phyloP scores from a whole-genome alignment of 2,329 filamentous ascomycete species.

The Penicillium sp. region DNA sequence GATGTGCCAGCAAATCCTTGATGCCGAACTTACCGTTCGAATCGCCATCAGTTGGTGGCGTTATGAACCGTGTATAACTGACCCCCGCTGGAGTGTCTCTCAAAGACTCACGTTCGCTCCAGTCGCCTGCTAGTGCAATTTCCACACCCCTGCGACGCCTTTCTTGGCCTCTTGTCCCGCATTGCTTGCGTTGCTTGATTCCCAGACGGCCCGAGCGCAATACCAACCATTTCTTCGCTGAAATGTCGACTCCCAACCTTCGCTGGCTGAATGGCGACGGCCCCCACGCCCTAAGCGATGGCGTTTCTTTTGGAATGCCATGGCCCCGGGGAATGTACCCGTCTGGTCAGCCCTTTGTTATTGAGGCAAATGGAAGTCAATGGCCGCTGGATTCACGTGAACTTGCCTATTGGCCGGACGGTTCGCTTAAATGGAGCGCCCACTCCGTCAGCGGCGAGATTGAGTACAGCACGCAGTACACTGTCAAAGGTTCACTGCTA shows the following conservation, averaged over 20 bases:
- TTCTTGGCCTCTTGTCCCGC: constrained; percentile 11
- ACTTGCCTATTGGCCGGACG: constrained; percentile 21
- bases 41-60: neutral
- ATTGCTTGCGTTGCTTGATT: constrained; percentile 4
- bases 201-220: neutral
- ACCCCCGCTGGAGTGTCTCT: neutral
- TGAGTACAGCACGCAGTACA: constrained; percentile 7
- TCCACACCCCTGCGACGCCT: neutral
- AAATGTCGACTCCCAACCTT: constrained; percentile 13
- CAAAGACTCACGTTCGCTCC: neutral
- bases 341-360: constrained; percentile 15
- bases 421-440: constrained; percentile 20
- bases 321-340: constrained; percentile 14
- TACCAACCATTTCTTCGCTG: neutral
- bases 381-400: constrained; percentile 19
- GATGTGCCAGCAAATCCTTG: neutral
- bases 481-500: constrained; percentile 1
- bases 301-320: constrained; percentile 21
- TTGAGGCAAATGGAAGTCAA: constrained; percentile 5
- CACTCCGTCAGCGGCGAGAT: constrained; percentile 18
- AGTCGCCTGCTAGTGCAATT: neutral
- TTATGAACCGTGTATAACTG: constrained; percentile 4
- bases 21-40: neutral
- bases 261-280: constrained; percentile 16
- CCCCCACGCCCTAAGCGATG: constrained; percentile 6